Evolutionary conservation across 129 eudicot genomes (phyloP).

Genomic region (Flaveria linearis): DNA sequence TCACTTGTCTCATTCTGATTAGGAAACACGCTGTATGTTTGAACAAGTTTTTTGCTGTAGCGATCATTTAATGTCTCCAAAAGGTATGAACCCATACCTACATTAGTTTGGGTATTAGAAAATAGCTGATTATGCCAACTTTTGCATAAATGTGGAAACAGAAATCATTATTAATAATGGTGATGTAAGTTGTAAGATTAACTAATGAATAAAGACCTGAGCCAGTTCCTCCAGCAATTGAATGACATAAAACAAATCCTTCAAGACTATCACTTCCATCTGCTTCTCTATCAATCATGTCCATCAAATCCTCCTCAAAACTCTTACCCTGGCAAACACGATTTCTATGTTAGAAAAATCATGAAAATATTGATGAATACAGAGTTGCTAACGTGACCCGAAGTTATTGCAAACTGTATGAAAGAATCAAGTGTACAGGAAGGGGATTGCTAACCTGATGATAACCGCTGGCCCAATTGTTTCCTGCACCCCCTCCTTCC

Average conservation of each 20-base stretch:
- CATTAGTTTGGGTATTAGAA: not conserved
- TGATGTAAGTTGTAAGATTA: not conserved
- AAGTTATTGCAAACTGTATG: conserved; percentile 51
- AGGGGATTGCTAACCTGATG: conserved; percentile 61
- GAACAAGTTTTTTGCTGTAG: conserved; percentile 97
- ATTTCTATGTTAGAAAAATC: conserved; percentile 8
- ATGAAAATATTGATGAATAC: not conserved
- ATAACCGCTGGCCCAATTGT: conserved; percentile 99
- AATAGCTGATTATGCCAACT: not conserved
- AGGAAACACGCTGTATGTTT: conserved; percentile 95
- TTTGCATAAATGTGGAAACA: not conserved
- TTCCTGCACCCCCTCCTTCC: conserved; percentile 99
- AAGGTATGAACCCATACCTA: conserved; percentile 76
- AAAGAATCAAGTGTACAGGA: conserved; percentile 15
- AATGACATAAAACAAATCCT: conserved; percentile 97
- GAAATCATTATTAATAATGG: not conserved
- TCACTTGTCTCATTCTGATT: conserved; percentile 91
- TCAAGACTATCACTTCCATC: conserved; percentile 99
- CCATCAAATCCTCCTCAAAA: conserved; percentile 97
- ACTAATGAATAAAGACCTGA: conserved; percentile 57
- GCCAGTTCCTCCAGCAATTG: conserved; percentile 99
- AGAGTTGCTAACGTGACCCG: not conserved
- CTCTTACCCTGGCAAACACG: conserved; percentile 65
- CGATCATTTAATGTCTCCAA: conserved; percentile 65
- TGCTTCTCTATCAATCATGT: conserved; percentile 99